phyloP scores from a whole-genome alignment of 768 basidiomycete species.

The Boletus subcaerulescens region DNA sequence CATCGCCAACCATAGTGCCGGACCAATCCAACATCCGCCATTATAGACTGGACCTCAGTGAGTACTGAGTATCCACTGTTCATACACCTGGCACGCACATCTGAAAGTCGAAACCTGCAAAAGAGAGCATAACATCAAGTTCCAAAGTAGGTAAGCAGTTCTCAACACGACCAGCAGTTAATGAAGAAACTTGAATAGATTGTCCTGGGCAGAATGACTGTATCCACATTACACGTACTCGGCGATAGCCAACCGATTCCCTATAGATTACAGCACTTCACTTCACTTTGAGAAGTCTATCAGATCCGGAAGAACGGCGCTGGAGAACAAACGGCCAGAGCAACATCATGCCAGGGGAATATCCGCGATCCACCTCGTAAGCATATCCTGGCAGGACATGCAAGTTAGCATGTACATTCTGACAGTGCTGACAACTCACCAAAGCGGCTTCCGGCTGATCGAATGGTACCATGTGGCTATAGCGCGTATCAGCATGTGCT shows the following conservation, averaged over 20 bases:
- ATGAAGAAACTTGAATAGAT: background rate
- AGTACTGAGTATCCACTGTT: too few species aligned
- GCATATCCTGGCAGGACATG: conserved; percentile 45
- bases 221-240: background rate
- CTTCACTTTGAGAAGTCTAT: background rate
- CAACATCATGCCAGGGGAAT: conserved; percentile 38
- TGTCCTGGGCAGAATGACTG: background rate
- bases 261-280: background rate
- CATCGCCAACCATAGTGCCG: too few species aligned
- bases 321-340: background rate
- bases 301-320: background rate
- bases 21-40: too few species aligned
- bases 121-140: too few species aligned
- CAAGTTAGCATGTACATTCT: background rate
- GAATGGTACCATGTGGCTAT: conserved; percentile 84
- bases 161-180: background rate
- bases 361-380: conserved; percentile 57
- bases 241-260: background rate
- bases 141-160: too few species aligned
- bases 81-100: too few species aligned
- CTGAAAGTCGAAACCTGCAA: too few species aligned
- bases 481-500: conserved; percentile 5
- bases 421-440: conserved; percentile 38
- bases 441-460: conserved; percentile 88
- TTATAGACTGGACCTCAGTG: too few species aligned